Evolutionary conservation across 2,329 filamentous ascomycete genomes (phyloP).

Genomic region (Aspergillus niger): DNA sequence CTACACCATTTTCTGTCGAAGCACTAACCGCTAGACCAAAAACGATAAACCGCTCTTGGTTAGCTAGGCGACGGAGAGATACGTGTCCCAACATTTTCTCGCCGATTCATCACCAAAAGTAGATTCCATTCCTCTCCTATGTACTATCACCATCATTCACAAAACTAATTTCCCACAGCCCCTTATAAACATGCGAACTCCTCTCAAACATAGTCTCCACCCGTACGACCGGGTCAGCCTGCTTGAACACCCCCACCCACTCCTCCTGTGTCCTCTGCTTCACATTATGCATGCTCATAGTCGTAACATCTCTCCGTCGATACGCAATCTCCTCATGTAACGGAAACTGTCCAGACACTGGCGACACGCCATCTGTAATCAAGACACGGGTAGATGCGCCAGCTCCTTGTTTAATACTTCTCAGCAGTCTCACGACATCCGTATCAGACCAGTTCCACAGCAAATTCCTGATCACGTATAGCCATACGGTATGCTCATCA

Average conservation of each 20-base stretch:
- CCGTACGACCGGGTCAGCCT: neutral
- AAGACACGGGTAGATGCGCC: neutral
- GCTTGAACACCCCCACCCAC: neutral
- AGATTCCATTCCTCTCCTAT: too few relatives aligned
- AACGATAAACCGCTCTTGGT: too few relatives aligned
- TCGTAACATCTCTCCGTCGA: conserved; percentile 2
- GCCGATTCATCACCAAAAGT: too few relatives aligned
- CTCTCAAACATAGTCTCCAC: neutral
- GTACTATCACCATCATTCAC: neutral
- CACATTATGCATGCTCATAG: conserved; percentile 5
- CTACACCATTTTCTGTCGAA: too few relatives aligned
- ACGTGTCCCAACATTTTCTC: too few relatives aligned
- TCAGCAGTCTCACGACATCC: neutral
- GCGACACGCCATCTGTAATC: neutral
- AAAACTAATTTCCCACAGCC: neutral
- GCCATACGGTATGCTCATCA: neutral
- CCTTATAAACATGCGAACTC: conserved; percentile 5
- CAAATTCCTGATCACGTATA: neutral
- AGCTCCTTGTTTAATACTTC: neutral
- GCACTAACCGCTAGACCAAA: too few relatives aligned
- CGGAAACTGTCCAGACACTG: neutral
- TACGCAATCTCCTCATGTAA: neutral
- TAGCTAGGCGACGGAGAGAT: too few relatives aligned
- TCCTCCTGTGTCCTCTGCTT: conserved; percentile 2
- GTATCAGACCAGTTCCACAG: neutral